These are phyloP conservation scores for Pseudonectria buxi DNA, from an alignment of 2,329 filamentous ascomycete species.

Conservation along the genomic window DNA sequence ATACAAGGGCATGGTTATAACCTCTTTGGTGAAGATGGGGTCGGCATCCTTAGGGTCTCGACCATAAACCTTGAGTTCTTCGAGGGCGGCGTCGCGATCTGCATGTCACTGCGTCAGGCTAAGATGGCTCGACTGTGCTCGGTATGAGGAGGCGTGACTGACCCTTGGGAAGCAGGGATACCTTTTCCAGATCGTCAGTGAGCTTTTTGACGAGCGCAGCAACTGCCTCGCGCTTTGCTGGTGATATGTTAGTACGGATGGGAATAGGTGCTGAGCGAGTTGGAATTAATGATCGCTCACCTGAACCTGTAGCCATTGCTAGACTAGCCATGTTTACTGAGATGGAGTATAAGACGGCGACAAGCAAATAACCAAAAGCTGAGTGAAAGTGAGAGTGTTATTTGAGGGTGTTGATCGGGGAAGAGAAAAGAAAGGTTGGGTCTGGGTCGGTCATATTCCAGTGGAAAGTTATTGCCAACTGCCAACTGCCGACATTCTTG, in stretches of 20 bases:
- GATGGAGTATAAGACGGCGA: too few relatives aligned
- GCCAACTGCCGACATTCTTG: too few relatives aligned
- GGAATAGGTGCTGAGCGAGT: not conserved
- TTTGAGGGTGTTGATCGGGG: too few relatives aligned
- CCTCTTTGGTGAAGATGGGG: slow-evolving; percentile 77
- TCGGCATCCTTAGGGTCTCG: slow-evolving; percentile 65
- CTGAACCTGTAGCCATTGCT: slow-evolving; percentile 29
- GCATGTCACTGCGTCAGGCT: slow-evolving; percentile 7
- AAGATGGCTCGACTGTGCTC: not conserved
- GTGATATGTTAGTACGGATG: slow-evolving; percentile 8
- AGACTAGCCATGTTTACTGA: slow-evolving; percentile 15
- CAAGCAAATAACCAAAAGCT: too few relatives aligned
- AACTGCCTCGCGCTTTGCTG: slow-evolving; percentile 64
- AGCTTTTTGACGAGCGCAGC: slow-evolving; percentile 57
- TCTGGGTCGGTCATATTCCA: too few relatives aligned
- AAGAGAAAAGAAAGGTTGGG: too few relatives aligned
- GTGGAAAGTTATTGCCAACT: too few relatives aligned
- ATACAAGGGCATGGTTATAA: slow-evolving; percentile 30
- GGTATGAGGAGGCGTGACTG: slow-evolving; percentile 21
- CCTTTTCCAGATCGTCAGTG: slow-evolving; percentile 53
- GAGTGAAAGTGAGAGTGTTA: too few relatives aligned
- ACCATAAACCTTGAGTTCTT: slow-evolving; percentile 61
- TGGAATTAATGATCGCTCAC: slow-evolving; percentile 25
- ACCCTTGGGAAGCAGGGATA: slow-evolving; percentile 55
- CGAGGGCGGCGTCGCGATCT: slow-evolving; percentile 58